Evolutionary conservation across 106 monocot genomes (phyloP), one percentile per base, ranked within the genome.

Genomic region (Apostasia ramifera): DNA sequence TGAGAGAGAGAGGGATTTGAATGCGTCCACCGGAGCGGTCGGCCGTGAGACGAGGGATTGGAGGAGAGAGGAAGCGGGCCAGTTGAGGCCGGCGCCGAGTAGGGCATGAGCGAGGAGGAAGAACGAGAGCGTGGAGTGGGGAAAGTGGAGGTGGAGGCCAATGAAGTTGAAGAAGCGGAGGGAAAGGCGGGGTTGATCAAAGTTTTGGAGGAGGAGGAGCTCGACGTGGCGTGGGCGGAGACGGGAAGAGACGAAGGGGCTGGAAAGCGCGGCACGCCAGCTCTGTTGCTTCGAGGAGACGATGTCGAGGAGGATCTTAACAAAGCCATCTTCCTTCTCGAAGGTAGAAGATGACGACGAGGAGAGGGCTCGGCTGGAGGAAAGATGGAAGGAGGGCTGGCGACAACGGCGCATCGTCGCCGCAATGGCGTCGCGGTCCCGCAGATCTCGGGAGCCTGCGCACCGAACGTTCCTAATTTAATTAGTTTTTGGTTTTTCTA

Each of bases 101-200:
- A 91, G 81, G 51, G 79, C 50, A 42, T 73, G 73, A 64, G 72
- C 50, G 63, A 91, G 82, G 53, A 87, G 71, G 60, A 80, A 78
- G 81, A 84, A 85, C 58, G 76, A 61, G 70, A 92, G 85, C 37
- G 74, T 57, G 58, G 82, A 85, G 73, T 85, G 91, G 12, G 40
- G 71, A 76, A 91, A 86, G 59, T 61, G 8, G 41, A 64, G 63
- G 76, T 86, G 86, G 69, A 86, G 84, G 63, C 80, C 82, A 54
- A 91, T 73, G 76, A 74, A 86, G 77, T 91, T 81, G 80, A 89
- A 85, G 84, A 91, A 88, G 66, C 89, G 74, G 59, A 85, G 83
- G 71, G 71, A 56, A 42, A 88, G 62, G 68, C 74, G 58, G 26
- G 91, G 89, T 8, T 77, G 45, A 65, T 72, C 74, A 4, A 44